A percentile compares a stretch with the other conserved stretches of the same genome.
Evolutionary conservation across 306 rosid species (phyloP).

Genomic region (Cercis canadensis): DNA sequence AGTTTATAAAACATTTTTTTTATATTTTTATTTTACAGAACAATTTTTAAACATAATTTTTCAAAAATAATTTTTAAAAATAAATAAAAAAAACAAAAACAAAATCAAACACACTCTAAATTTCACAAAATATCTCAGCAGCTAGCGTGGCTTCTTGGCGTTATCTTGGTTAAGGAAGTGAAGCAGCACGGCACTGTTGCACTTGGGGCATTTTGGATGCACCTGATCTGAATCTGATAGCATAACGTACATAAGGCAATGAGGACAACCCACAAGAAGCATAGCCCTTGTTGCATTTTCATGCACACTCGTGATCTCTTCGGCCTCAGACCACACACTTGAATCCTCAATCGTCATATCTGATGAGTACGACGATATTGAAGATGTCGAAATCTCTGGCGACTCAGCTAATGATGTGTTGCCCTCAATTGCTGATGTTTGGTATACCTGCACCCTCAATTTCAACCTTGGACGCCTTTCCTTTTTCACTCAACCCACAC

Average conservation of each 20-base stretch:
- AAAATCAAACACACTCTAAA: too few relatives aligned
- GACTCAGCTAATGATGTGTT: neutral
- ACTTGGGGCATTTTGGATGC: slow-evolving; percentile 62
- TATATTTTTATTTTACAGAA: too few relatives aligned
- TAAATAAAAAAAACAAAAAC: too few relatives aligned
- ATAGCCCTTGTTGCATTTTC: slow-evolving; percentile 41
- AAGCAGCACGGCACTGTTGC: slow-evolving; percentile 55
- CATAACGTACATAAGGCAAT: slow-evolving; percentile 71
- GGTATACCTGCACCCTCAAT: slow-evolving; percentile 41
- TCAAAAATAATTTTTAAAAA: too few relatives aligned
- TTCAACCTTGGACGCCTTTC: too few relatives aligned
- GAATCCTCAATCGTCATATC: slow-evolving; percentile 41
- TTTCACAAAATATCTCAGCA: too few relatives aligned
- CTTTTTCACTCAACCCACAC: too few relatives aligned
- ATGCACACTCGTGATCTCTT: neutral
- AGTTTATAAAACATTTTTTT: too few relatives aligned
- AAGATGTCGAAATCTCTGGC: slow-evolving; percentile 27
- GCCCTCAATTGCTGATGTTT: slow-evolving; percentile 31
- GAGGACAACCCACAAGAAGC: slow-evolving; percentile 61
- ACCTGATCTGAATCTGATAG: slow-evolving; percentile 24
- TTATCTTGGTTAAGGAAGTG: slow-evolving; percentile 49
- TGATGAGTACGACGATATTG: neutral
- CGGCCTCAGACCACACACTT: slow-evolving; percentile 49
- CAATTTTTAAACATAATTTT: too few relatives aligned
- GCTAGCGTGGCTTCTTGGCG: slow-evolving; percentile 7